Evolutionary conservation across 2,329 filamentous ascomycete species (phyloP), one percentile per base, ranked within the genome.

Genomic region (Nothophoma quercina): DNA sequence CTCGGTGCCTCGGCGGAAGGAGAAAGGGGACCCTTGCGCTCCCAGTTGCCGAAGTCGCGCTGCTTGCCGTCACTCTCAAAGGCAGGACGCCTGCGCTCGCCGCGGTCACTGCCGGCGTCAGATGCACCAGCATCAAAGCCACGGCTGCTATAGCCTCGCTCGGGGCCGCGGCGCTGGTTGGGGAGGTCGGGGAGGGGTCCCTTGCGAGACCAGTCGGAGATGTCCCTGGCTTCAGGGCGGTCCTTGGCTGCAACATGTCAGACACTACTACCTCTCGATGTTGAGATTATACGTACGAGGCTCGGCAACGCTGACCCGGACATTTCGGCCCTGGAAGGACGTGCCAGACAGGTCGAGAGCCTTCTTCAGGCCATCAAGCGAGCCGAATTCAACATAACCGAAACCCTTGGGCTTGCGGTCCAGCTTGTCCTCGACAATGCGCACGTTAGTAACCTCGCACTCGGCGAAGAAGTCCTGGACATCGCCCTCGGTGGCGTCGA

Each of bases 391-490:
- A 62, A 96, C 93, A 75, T 99, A 99, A 57, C 93, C 95, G 69
- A 99, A 99, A 40, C 95, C 95, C 82, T 99, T 99, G 62, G 95
- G 95, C 71, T 93, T 92, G 76, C 89, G 87, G 72, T 95, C 89
- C 75, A 96, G 83, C 72, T 93, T 95, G 78, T 99, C 96, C 80
- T 97, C 93, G 60, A 99, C 96, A 68, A 99, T 92, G 69, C 95
- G 90, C 62, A 99, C 91, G 73, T 87, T 97, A 62, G 89, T 89
- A 65, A 97, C 88, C 60, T 91, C 85, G 75, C 93, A 97, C 50
- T 83, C 90, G 44, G 82, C 79, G 72, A 99, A 96, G 72, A 98
- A 95, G 44, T 92, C 89, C 65, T 83, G 87, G 59, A 99, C 88
- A 68, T 93, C 89, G 63, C 87, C 89, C 60, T 85, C 84, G 46